Conservation (phyloP, 306 rosid species). For the Biancaea sappan region DNA sequence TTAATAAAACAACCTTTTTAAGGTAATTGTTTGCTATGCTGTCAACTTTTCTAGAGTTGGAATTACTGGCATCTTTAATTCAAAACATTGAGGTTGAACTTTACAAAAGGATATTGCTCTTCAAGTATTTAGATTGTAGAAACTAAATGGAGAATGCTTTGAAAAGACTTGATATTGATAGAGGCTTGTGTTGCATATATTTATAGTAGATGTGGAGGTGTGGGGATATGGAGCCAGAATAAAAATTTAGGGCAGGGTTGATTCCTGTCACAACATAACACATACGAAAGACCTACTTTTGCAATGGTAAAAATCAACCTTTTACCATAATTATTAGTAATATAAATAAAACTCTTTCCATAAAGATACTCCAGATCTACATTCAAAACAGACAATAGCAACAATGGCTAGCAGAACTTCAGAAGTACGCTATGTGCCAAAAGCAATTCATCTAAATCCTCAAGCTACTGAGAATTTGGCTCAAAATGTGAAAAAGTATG, state of each 20-base stretch:
- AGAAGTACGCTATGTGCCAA: too few species aligned
- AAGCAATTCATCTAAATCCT: too few species aligned
- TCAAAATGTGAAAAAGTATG: background rate
- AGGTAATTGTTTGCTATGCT: background rate
- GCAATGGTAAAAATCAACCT: conserved; percentile 5
- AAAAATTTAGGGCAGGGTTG: too few species aligned
- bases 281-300: conserved; percentile 9
- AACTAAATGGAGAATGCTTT: too few species aligned
- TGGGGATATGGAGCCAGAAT: too few species aligned
- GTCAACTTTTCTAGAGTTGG: background rate
- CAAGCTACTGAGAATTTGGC: conserved; percentile 11
- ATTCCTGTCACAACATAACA: conserved; percentile 26
- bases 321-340: background rate
- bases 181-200: too few species aligned
- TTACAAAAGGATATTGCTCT: background rate
- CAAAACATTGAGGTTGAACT: conserved; percentile 11
- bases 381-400: conserved; percentile 1
- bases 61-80: background rate
- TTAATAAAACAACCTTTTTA: background rate
- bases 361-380: background rate
- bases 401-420: conserved; percentile 13
- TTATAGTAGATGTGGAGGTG: too few species aligned
- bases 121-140: too few species aligned
- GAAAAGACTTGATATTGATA: too few species aligned
- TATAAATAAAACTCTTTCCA: conserved; percentile 7